phyloP scores from a whole-genome alignment of 352 stramenopile species.

The Phytophthora pluvialis region DNA sequence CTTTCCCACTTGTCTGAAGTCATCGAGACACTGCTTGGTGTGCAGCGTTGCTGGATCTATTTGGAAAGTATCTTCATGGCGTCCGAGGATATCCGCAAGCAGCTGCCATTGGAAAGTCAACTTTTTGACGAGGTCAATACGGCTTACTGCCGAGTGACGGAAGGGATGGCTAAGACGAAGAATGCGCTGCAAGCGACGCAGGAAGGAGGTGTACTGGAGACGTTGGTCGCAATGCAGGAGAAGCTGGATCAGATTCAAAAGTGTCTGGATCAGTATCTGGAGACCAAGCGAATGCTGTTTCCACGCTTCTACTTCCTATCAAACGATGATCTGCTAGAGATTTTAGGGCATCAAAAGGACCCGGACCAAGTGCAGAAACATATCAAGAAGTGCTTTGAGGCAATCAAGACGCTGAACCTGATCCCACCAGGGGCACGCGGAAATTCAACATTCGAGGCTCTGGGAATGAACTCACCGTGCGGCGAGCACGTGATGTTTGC shows the following conservation, averaged over 20 bases:
- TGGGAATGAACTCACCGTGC: conserved; percentile 91
- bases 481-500: conserved; percentile 88
- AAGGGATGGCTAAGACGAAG: conserved; percentile 77
- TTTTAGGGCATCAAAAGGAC: conserved; percentile 88
- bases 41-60: conserved; percentile 96
- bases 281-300: conserved; percentile 90
- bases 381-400: conserved; percentile 94
- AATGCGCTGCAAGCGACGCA: conserved; percentile 81
- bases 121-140: conserved; percentile 91
- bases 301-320: conserved; percentile 90
- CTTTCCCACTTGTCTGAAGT: conserved; percentile 91
- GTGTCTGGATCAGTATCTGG: conserved; percentile 87
- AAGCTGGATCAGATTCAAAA: conserved; percentile 91
- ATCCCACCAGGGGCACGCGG: conserved; percentile 67
- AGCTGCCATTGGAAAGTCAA: conserved; percentile 87
- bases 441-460: conserved; percentile 89
- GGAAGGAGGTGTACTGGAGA: conserved; percentile 59
- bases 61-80: conserved; percentile 96
- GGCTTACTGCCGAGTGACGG: conserved; percentile 77
- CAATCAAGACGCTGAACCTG: conserved; percentile 83
- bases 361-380: conserved; percentile 91
- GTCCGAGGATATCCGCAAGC: conserved; percentile 94
- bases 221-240: conserved; percentile 82
- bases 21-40: conserved; percentile 86
- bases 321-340: conserved; percentile 90